A percentile compares a stretch with the other conserved stretches of the same genome.
Evolutionary conservation across 139 green algal species (phyloP).

Genomic region (Tetradesmus lagerheimii): DNA sequence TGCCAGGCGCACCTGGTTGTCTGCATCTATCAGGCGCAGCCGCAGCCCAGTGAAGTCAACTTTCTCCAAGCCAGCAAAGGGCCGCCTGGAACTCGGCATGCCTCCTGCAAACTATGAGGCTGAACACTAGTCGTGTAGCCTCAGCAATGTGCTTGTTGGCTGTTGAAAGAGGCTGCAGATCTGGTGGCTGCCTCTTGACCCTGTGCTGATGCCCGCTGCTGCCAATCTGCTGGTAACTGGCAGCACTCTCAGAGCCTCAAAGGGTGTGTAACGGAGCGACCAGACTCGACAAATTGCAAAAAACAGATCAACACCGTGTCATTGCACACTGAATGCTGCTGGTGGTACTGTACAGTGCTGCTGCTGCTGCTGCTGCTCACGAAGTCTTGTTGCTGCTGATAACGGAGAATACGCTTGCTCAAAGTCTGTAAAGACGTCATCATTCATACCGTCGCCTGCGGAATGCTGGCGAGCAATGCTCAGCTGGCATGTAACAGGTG

Average conservation of each 20-base stretch:
- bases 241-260: no score
- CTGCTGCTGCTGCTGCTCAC: background rate
- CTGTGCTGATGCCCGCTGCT: no score
- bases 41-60: conserved; percentile 74
- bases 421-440: background rate
- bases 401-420: background rate
- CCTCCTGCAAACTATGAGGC: background rate
- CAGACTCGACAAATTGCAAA: no score
- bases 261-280: no score
- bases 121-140: background rate
- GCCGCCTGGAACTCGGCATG: conserved; percentile 19
- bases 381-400: background rate
- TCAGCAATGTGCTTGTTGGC: background rate
- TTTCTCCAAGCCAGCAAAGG: conserved; percentile 61
- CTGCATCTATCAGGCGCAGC: conserved; percentile 85
- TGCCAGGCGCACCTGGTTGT: conserved; percentile 71
- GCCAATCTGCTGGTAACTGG: no score
- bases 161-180: background rate
- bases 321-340: no score
- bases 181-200: background rate
- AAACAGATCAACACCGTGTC: no score
- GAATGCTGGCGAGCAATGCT: background rate
- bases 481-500: background rate
- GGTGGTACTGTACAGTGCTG: background rate
- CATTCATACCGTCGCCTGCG: background rate